Conservation (phyloP, 2,329 filamentous ascomycete species). For the Aspergillus niger region DNA sequence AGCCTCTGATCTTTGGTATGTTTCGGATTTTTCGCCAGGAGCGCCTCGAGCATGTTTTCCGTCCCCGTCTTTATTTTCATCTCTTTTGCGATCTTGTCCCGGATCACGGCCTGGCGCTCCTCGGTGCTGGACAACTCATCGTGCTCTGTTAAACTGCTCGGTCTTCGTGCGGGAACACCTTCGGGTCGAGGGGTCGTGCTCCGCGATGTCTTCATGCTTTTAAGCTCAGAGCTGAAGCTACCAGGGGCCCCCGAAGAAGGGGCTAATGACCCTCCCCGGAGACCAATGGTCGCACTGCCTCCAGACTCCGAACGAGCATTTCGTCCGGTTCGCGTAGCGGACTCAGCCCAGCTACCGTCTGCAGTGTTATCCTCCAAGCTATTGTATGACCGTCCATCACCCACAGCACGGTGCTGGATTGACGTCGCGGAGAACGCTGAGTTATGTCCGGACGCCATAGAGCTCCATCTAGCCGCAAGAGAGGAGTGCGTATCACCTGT, state of each 20-base stretch:
- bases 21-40: slow-evolving; percentile 93
- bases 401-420: slow-evolving; percentile 42
- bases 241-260: slow-evolving; percentile 71
- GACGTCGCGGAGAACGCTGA: slow-evolving; percentile 45
- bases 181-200: slow-evolving; percentile 62
- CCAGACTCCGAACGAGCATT: slow-evolving; percentile 58
- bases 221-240: slow-evolving; percentile 87
- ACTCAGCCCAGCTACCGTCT: slow-evolving; percentile 43
- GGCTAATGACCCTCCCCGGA: slow-evolving; percentile 67
- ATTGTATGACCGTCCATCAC: slow-evolving; percentile 40
- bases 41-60: slow-evolving; percentile 93
- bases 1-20: slow-evolving; percentile 84
- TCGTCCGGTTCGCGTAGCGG: slow-evolving; percentile 33
- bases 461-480: slow-evolving; percentile 45
- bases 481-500: slow-evolving; percentile 39
- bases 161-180: slow-evolving; percentile 52
- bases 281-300: slow-evolving; percentile 63
- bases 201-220: slow-evolving; percentile 66
- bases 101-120: slow-evolving; percentile 71
- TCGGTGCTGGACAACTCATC: slow-evolving; percentile 65
- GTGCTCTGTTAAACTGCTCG: slow-evolving; percentile 58
- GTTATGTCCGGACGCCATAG: slow-evolving; percentile 49
- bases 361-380: slow-evolving; percentile 43
- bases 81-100: slow-evolving; percentile 88
- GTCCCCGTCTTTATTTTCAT: slow-evolving; percentile 97